Base-by-base conservation (phyloP, 768 basidiomycete genomes). In the Lentinus tigrinus region DNA sequence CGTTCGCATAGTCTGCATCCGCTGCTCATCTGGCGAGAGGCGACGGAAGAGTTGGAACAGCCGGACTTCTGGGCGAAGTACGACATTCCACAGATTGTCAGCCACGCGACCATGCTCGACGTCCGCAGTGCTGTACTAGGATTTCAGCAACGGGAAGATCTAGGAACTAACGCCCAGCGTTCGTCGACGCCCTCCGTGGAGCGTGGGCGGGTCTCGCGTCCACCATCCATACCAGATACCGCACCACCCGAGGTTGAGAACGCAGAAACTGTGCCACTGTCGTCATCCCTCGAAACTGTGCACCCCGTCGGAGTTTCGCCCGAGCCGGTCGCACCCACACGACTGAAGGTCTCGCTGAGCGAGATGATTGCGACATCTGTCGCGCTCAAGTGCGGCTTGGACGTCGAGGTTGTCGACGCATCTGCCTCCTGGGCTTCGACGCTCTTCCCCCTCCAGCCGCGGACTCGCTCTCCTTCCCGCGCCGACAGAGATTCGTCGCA, bases 1-100 rank as follows among this genome's bases (percentile, higher is more conserved):
- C 85, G 87, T 14, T 80, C 81, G 42, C 88, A 91, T 64, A 78
- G 83, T 28, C 84, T 91, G 58, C 91, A 94, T 70, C 87, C 91
- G 3, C 74, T 84, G 11, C 74, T 94, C 50, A 79, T 93, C 51
- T 83, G 82, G 78, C 79, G 81, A 42, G 86, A 89, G 61, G 82
- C 84, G 53, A 68, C 72, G 3, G 75, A 78, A 3, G 93, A 95
- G 63, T 75, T 93, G 16, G 76, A 78, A 8, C 79, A 84, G 65
- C 77, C 78, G 11, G 79, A 84, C 66, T 81, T 87, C 54, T 95
- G 91, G 92, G 73, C 79, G 13, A 76, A 81, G 44, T 85, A 87
- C 65, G 79, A 80, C 54, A 75, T 85, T 48, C 75, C 85, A 17
- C 76, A 80, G 37, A 85, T 93, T 46, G 77, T 81, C 9, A 85